phyloP scores from a whole-genome alignment of 1,284 basidiomycete genomes.

The Rhodofomes roseus region DNA sequence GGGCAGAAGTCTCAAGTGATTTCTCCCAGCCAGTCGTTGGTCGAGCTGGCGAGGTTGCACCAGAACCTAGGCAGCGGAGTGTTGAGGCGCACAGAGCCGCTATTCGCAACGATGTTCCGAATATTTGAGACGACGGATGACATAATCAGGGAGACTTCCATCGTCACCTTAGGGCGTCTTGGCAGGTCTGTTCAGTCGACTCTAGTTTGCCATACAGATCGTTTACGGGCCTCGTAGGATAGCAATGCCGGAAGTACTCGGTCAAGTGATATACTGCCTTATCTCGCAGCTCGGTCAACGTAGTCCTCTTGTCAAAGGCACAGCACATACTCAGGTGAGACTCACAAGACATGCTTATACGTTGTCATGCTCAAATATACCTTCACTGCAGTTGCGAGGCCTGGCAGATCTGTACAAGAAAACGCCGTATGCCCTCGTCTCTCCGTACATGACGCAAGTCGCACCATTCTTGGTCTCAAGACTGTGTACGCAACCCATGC shows the following conservation, averaged over 20 bases:
- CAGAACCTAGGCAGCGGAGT: slow-evolving; percentile 24
- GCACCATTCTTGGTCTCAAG: slow-evolving; percentile 64
- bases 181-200: slow-evolving; percentile 48
- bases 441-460: slow-evolving; percentile 68
- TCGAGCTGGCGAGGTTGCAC: slow-evolving; percentile 43
- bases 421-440: slow-evolving; percentile 64
- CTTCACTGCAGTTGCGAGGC: slow-evolving; percentile 49
- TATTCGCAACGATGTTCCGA: slow-evolving; percentile 47
- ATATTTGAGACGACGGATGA: slow-evolving; percentile 42
- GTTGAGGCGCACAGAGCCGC: slow-evolving; percentile 33
- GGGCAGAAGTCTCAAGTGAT: background rate
- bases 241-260: slow-evolving; percentile 48
- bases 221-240: slow-evolving; percentile 34
- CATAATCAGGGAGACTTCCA: slow-evolving; percentile 53
- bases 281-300: slow-evolving; percentile 66
- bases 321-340: slow-evolving; percentile 68
- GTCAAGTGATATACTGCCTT: slow-evolving; percentile 60
- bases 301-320: slow-evolving; percentile 66
- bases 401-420: slow-evolving; percentile 60
- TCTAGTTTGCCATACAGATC: background rate
- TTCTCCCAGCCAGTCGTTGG: slow-evolving; percentile 42
- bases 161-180: slow-evolving; percentile 57
- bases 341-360: background rate
- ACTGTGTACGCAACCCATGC: slow-evolving; percentile 53
- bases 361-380: background rate